Evolutionary conservation across 2,329 filamentous ascomycete genomes (phyloP).

Genomic region (Metarhizium humberi): DNA sequence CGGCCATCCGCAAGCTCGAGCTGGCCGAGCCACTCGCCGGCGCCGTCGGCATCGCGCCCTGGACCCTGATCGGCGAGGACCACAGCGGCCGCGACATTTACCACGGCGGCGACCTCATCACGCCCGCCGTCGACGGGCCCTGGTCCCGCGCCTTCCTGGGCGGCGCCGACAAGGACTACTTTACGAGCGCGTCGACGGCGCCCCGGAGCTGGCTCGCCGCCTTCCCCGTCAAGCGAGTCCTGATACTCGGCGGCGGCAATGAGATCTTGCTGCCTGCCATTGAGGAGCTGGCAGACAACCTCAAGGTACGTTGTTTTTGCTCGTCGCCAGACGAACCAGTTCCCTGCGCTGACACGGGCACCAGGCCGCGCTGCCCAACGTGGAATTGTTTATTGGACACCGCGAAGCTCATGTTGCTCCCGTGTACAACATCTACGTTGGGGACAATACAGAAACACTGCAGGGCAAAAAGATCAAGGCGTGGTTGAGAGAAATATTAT

Average conservation of each 20-base stretch:
- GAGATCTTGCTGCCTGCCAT: slow-evolving; percentile 13
- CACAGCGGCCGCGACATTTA: slow-evolving; percentile 7
- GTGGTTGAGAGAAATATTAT: slow-evolving; percentile 11
- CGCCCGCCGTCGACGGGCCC: slow-evolving; percentile 5
- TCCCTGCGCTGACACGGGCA: not conserved
- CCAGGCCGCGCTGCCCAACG: slow-evolving; percentile 10
- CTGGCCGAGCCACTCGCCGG: slow-evolving; percentile 10
- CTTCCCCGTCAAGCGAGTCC: slow-evolving; percentile 10
- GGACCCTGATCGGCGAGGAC: slow-evolving; percentile 11
- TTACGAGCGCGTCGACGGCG: slow-evolving; percentile 10
- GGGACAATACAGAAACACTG: slow-evolving; percentile 11
- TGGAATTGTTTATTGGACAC: slow-evolving; percentile 11
- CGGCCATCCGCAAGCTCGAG: slow-evolving; percentile 10
- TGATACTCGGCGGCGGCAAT: slow-evolving; percentile 10
- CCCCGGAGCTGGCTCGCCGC: slow-evolving; percentile 12
- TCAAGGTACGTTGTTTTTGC: slow-evolving; percentile 7
- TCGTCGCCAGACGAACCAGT: too few species aligned
- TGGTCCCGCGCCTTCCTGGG: slow-evolving; percentile 10
- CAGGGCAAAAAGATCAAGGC: slow-evolving; percentile 13
- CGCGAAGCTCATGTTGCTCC: slow-evolving; percentile 14
- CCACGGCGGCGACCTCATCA: slow-evolving; percentile 11
- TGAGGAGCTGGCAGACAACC: slow-evolving; percentile 9
- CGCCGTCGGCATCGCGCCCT: slow-evolving; percentile 10
- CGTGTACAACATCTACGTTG: slow-evolving; percentile 12
- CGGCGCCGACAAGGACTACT: slow-evolving; percentile 8